These are phyloP conservation scores for Aspergillus fructus DNA, from an alignment of 2,329 filamentous ascomycete genomes.

Conservation along the genomic window DNA sequence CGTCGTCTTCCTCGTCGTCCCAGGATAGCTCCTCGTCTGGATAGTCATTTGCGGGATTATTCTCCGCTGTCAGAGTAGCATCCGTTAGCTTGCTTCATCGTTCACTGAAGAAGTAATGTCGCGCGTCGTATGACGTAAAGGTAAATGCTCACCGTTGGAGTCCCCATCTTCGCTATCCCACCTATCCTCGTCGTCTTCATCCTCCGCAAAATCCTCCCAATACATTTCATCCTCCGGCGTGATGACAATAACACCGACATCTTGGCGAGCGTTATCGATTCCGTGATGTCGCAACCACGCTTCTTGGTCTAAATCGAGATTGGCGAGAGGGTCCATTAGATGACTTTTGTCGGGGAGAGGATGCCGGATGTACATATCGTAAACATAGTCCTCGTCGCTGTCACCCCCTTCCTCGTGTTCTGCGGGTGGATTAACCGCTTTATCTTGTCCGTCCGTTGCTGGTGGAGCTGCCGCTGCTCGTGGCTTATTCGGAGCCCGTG, in stretches of 20 bases:
- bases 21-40: slow-evolving; percentile 51
- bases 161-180: slow-evolving; percentile 63
- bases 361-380: slow-evolving; percentile 61
- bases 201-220: slow-evolving; percentile 57
- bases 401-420: slow-evolving; percentile 37
- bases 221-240: slow-evolving; percentile 48
- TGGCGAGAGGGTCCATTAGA: slow-evolving; percentile 36
- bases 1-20: slow-evolving; percentile 47
- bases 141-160: slow-evolving; percentile 52
- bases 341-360: slow-evolving; percentile 35
- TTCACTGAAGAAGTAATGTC: not conserved
- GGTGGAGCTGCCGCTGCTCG: slow-evolving; percentile 10
- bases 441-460: slow-evolving; percentile 2
- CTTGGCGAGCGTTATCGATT: slow-evolving; percentile 31
- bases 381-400: slow-evolving; percentile 57
- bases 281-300: slow-evolving; percentile 26
- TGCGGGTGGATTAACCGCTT: not conserved
- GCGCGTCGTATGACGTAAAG: not conserved
- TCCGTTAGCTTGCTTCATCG: slow-evolving; percentile 4
- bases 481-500: slow-evolving; percentile 33
- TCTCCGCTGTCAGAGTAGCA: slow-evolving; percentile 40
- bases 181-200: slow-evolving; percentile 54
- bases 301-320: slow-evolving; percentile 27
- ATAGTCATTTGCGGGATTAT: slow-evolving; percentile 52
- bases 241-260: slow-evolving; percentile 44